A percentile compares a stretch with the other conserved stretches of the same genome.
Evolutionary conservation across 345 rosid species (phyloP).

Genomic region (Dipteronia sinensis): DNA sequence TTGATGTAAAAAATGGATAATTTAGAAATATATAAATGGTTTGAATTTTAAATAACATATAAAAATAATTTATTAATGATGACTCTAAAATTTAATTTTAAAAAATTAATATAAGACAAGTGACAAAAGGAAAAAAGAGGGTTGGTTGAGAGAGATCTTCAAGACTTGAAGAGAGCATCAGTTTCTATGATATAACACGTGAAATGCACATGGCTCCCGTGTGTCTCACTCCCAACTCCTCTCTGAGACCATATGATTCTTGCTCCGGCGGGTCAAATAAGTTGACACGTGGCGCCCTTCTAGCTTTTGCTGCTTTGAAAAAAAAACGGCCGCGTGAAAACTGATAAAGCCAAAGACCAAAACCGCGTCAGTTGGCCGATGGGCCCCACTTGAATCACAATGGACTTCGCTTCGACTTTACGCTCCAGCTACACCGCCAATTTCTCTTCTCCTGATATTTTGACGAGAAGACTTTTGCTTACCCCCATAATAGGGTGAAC

Average conservation of each 20-base stretch:
- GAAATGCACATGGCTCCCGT: not conserved
- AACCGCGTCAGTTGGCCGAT: slow-evolving; percentile 16
- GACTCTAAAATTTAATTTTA: no score
- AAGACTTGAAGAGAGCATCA: no score
- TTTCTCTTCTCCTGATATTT: slow-evolving; percentile 11
- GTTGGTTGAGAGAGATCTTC: no score
- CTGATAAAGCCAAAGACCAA: not conserved
- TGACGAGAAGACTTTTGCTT: no score
- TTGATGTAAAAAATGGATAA: no score
- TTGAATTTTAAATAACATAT: no score
- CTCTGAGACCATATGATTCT: no score
- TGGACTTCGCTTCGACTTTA: slow-evolving; percentile 6
- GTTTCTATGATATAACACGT: not conserved
- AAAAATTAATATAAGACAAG: no score
- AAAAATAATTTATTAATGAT: no score
- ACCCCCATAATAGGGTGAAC: no score
- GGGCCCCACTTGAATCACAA: not conserved
- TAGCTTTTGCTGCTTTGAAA: not conserved
- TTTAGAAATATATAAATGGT: no score
- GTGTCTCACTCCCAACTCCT: not conserved
- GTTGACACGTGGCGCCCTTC: slow-evolving; percentile 5
- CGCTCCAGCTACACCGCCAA: slow-evolving; percentile 12
- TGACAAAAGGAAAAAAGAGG: no score
- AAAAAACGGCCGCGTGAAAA: slow-evolving; percentile 27
- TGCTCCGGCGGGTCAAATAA: not conserved